A percentile compares a stretch with the other conserved stretches of the same genome.
These are phyloP conservation scores for Russula olivacea DNA, from an alignment of 768 basidiomycete genomes.

Conservation along the genomic window DNA sequence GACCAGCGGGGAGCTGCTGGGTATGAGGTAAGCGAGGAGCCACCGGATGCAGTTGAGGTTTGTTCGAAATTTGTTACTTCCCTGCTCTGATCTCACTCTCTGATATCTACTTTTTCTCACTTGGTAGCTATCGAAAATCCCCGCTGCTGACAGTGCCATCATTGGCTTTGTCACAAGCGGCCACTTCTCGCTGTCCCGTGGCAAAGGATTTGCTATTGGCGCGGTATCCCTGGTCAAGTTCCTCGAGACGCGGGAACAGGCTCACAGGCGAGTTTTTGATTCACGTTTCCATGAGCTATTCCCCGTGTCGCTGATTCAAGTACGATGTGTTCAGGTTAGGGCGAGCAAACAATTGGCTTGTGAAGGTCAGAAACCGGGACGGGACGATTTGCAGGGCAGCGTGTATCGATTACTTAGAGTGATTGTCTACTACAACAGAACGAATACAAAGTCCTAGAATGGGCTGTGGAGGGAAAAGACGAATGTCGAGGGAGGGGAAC, in stretches of 20 bases:
- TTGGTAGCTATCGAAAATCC: conserved; percentile 41
- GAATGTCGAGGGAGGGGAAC: not conserved
- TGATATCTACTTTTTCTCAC: conserved; percentile 7
- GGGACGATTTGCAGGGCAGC: conserved; percentile 29
- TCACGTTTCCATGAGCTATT: not conserved
- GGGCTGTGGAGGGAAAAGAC: not conserved
- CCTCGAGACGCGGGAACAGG: conserved; percentile 49
- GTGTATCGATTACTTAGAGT: conserved; percentile 18
- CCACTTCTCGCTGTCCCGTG: conserved; percentile 71
- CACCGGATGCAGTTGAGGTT: conserved; percentile 31
- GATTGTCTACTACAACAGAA: conserved; percentile 10
- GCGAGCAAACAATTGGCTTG: conserved; percentile 35
- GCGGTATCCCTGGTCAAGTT: conserved; percentile 54
- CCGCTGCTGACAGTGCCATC: conserved; percentile 41
- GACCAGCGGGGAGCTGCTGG: conserved; percentile 26
- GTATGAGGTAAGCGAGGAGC: conserved; percentile 25
- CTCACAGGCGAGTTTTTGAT: conserved; percentile 32
- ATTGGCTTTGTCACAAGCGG: conserved; percentile 87
- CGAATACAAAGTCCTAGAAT: conserved; percentile 10
- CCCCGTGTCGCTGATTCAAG: not conserved
- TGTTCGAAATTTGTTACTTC: not conserved
- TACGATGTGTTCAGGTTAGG: conserved; percentile 11
- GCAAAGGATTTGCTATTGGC: conserved; percentile 73
- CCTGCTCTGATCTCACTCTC: not conserved
- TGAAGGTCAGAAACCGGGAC: conserved; percentile 61